A percentile compares a stretch with the other conserved stretches of the same genome.
These are phyloP conservation scores for Phytophthora sp. DNA, from an alignment of 352 stramenopile genomes.

Conservation along the genomic window DNA sequence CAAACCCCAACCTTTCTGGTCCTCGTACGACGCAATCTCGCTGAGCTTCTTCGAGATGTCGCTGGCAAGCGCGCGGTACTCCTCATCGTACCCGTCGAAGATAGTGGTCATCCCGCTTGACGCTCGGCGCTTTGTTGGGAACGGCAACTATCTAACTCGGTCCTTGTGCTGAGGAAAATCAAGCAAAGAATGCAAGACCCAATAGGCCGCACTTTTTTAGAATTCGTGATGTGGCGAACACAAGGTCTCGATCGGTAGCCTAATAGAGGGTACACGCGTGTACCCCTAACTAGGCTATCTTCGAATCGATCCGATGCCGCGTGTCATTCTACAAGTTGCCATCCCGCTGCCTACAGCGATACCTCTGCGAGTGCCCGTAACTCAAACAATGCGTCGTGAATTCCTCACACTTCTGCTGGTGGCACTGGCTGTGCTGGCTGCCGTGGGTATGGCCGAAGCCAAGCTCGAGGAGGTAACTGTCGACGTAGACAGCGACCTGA, in stretches of 20 bases:
- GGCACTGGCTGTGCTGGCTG: slow-evolving; percentile 48
- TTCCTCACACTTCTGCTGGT: slow-evolving; percentile 58
- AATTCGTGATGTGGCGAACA: slow-evolving; percentile 18
- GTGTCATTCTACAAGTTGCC: slow-evolving; percentile 40
- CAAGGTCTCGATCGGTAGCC: background rate
- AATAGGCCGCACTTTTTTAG: slow-evolving; percentile 30
- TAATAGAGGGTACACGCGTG: slow-evolving; percentile 1
- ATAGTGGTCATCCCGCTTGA: slow-evolving; percentile 80
- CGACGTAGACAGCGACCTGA: slow-evolving; percentile 47
- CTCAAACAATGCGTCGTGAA: slow-evolving; percentile 44
- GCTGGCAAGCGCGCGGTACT: slow-evolving; percentile 83
- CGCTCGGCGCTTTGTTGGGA: background rate
- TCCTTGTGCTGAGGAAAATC: slow-evolving; percentile 22
- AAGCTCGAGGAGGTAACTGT: slow-evolving; percentile 43
- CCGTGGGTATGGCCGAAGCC: slow-evolving; percentile 30
- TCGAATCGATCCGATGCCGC: slow-evolving; percentile 21
- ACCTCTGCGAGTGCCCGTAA: background rate
- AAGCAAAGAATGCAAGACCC: slow-evolving; percentile 26
- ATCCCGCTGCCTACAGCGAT: slow-evolving; percentile 3
- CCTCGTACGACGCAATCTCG: slow-evolving; percentile 87
- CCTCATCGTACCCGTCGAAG: slow-evolving; percentile 90
- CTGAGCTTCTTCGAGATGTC: slow-evolving; percentile 91
- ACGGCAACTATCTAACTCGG: background rate
- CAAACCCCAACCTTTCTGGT: slow-evolving; percentile 60
- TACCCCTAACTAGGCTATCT: slow-evolving; percentile 6